Base-by-base conservation (phyloP, 148 eudicot genomes). In the Fallopia convolvulus region DNA sequence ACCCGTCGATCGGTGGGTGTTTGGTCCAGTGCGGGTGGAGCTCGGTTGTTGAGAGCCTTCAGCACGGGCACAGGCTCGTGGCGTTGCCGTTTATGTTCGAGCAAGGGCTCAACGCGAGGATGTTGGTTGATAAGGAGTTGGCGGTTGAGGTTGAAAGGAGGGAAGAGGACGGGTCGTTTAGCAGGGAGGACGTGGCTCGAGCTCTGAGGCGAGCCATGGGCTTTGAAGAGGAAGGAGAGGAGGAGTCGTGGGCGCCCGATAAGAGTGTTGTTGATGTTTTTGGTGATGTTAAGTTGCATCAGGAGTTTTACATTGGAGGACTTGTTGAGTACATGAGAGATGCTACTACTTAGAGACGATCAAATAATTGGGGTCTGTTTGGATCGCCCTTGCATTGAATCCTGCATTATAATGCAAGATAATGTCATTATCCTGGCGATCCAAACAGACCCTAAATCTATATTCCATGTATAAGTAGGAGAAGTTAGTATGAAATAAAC, bases 11-110 rank as follows among this genome's bases (percentile, higher is more conserved):
- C 9, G 79, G 68, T 4, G 81, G 81, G 11, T 74, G 74, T 15
- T 33, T 77, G 63, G 70, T 77, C 36, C 79, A 77, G 5, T 66
- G 61, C 6, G 75, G 79, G 8, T 77, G 75, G 79, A 74, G 80
- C 8, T 70, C 80, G 1, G 10, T 78, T 5, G 72, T 78, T 10
- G 76, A 78, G 50, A 71, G 46, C 1, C 68, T 78, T 30, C 66
- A 39, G 6, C n/a, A 33, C n/a, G 76, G 76, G 17, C 78, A 53
- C 52, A 56, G 8, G 5, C 78, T 58, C 14, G 70, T 76, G 12
- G 78, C 58, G 17, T 58, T 56, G 70, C 70, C 80, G 20, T 78
- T 78, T 40, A 70, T 78, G 10, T 3, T 49, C 3, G 80, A 78
- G 39, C 80, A 78, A 55, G 63, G 68, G n/a, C 72, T 78, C 39